Base-by-base conservation (phyloP, 768 basidiomycete species). In the Auriscalpium microsporum region DNA sequence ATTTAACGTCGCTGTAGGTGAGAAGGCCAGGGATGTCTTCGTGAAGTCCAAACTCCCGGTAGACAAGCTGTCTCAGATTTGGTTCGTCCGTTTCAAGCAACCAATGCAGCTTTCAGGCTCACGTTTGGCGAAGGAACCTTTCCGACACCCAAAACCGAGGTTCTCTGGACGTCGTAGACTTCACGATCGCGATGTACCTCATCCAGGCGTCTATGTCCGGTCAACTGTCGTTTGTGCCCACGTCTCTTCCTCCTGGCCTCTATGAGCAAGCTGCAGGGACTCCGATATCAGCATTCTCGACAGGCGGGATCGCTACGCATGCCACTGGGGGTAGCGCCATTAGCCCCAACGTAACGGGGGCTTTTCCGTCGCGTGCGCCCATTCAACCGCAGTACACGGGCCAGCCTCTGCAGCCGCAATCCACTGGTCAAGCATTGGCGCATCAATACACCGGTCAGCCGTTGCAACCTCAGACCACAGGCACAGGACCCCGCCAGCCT, bases 71-170 rank as follows among this genome's bases (percentile, higher is more conserved):
- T 83, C 87, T 36, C 88, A 92, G 67, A 94, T 98, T 72, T 99
- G 96, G 95, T 91, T 56, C 53, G 82, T 50, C 8, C 3, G 23
- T 8, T 37, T 10, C 33, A 34, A 37, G 35, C 21, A 51, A 19
- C 33, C 44, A 16, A 6, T 47, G 52, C 36, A 17, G 45, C 47
- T n/a, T 56, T 42, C 38, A 40, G n/a, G 17, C 50, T 40, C 44
- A 42, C 13, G 17, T 50, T 50, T 40, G 42, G 35, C 3, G 63
- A 28, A 96, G 94, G 94, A 86, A 79, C 59, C 79, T 99, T 40
- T 88, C 94, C n/a, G 96, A 99, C 69, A 94, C 94, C 4, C 89
- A 94, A 70, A 82, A 88, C 62, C 81, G 96, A 58, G 95, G 96
- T 51, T 74, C 78, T 11, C 83, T 99, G 57, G 96, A 99, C 68